Evolutionary conservation across 2,329 filamentous ascomycete species (phyloP), one percentile per base, ranked within the genome.

Genomic region (Colletotrichum sp.): DNA sequence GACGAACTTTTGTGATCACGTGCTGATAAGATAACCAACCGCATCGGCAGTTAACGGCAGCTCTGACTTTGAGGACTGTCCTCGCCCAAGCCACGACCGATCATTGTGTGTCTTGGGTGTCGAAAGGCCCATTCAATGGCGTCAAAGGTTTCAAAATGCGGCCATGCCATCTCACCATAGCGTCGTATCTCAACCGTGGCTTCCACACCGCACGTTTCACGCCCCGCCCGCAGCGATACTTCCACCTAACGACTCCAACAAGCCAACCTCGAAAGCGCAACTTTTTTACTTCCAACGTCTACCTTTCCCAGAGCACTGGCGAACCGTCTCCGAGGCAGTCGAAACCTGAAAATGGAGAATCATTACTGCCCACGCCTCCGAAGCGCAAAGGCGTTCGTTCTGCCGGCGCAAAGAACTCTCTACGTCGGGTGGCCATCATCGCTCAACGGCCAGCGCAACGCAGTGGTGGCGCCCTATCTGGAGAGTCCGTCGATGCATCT

Each of bases 341-440:
- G 67, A 69, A 70, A 75, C 30, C 32, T 4, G 68, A 62, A 39
- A 69, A 68, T 39, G 67, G 71, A 6, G 72, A 68, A 6, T 15
- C 24, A 10, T 21, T 24, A 15, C 49, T 69, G 34, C 75, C 30
- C 24, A 49, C 24, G 52, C 60, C 6, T 28, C 70, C n/a, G 8
- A 90, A 90, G 80, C 86, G 89, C 72, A 90, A 90, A 73, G 85
- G 86, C 8, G 84, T 85, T 5, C 85, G 89, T 55, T 80, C 85
- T 1, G 83, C 86, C 5, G 85, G 86, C 5, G 84, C 91, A 60
- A 94, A 95, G 79, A 94, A 93, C 77, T 97, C 95, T 3, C 88
- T 98, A 36, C 92, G 96, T 71, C 91, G 96, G 75, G 95, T 98
- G 15, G 95, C 96, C 36, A 94, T 95, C 21, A 95, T 97, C 80